Conservation (phyloP, 148 eudicot species). For the Vaccinium corymbosum region DNA sequence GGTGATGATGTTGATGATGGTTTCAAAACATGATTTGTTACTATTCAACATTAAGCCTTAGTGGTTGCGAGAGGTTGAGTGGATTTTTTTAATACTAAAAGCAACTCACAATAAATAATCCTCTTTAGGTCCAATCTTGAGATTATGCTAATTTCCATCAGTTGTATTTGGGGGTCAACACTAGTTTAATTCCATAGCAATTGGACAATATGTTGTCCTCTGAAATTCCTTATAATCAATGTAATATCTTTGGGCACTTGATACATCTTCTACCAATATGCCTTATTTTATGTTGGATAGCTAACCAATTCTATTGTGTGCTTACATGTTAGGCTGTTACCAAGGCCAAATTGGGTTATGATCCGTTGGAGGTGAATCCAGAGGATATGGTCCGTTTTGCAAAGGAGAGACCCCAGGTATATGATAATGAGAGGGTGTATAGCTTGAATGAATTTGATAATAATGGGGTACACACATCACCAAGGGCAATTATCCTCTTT, state of each 20-base stretch:
- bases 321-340: conserved; percentile 75
- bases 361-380: conserved; percentile 97
- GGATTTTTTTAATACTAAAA: not conserved
- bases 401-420: conserved; percentile 89
- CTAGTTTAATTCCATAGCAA: not conserved
- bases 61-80: not conserved
- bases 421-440: not conserved
- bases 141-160: not conserved
- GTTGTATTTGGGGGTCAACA: not conserved
- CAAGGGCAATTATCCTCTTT: not conserved
- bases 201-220: not conserved
- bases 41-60: not conserved
- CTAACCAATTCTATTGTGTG: not conserved
- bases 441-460: not conserved
- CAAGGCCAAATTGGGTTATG: conserved; percentile 93
- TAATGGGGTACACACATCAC: not conserved
- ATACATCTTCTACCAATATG: not conserved
- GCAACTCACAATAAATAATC: no score
- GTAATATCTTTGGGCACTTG: not conserved
- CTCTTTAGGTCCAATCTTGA: no score
- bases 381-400: conserved; percentile 99
- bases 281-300: not conserved
- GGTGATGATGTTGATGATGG: not conserved
- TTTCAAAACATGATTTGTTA: not conserved
- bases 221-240: not conserved